Evolutionary conservation across 805 yeast species (phyloP).

Genomic region (Blastobotrys chiropterorum): DNA sequence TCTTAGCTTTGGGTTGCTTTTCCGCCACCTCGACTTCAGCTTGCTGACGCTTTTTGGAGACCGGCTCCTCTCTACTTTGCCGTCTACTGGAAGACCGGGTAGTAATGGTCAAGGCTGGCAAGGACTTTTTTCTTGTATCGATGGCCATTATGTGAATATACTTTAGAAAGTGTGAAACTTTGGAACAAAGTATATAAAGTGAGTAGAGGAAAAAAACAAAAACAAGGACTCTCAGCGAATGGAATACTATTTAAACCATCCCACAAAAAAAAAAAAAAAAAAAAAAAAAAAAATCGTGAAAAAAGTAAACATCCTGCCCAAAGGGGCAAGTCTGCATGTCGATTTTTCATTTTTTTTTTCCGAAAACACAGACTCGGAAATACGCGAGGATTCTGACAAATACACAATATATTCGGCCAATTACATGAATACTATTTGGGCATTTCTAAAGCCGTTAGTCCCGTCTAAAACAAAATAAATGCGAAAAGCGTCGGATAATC

Average conservation of each 20-base stretch:
- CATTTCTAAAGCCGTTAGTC: neutral
- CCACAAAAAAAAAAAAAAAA: neutral
- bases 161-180: neutral
- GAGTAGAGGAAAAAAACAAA: neutral
- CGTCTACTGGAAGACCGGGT: constrained; percentile 3
- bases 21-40: neutral
- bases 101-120: constrained; percentile 4
- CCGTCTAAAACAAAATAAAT: neutral
- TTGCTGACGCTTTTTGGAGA: neutral
- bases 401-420: neutral
- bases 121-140: neutral
- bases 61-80: neutral
- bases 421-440: neutral
- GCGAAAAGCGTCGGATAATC: constrained; percentile 10
- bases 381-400: neutral
- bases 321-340: neutral
- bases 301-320: neutral
- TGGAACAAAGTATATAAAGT: neutral
- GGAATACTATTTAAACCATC: neutral
- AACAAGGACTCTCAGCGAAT: neutral
- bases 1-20: neutral
- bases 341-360: neutral
- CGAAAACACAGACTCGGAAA: neutral
- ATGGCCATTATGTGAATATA: neutral
- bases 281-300: neutral